phyloP scores from a whole-genome alignment of 192 early-diverging fungal species.

The Coemansia sp. region DNA sequence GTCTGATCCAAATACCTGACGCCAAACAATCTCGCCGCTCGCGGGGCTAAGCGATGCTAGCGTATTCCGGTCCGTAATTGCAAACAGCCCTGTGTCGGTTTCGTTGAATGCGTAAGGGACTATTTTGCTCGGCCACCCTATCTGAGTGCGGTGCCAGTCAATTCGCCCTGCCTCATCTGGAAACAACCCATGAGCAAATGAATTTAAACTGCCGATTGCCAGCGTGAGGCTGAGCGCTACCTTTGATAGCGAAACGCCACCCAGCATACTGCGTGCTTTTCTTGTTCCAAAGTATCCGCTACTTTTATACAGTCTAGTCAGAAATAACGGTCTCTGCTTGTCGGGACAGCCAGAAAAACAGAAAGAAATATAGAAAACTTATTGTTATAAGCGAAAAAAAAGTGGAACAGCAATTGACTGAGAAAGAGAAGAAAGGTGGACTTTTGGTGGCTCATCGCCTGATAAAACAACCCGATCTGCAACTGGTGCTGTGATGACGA shows the following conservation, averaged over 20 bases:
- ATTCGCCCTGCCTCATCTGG: constrained; percentile 51
- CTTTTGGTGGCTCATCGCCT: too few relatives aligned
- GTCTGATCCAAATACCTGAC: constrained; percentile 62
- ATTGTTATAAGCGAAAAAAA: neutral
- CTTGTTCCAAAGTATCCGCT: neutral
- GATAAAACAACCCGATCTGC: neutral
- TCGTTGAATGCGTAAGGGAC: constrained; percentile 25
- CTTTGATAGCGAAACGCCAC: constrained; percentile 11
- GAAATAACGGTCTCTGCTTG: neutral
- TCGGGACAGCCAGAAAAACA: neutral
- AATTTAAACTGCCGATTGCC: constrained; percentile 15
- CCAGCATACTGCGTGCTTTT: constrained; percentile 10
- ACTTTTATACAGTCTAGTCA: too few relatives aligned
- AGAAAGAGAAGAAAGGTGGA: neutral
- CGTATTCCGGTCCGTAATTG: constrained; percentile 72
- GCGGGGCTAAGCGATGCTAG: constrained; percentile 65
- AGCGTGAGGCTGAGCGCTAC: constrained; percentile 16
- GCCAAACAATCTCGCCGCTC: constrained; percentile 74
- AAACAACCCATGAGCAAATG: constrained; percentile 28
- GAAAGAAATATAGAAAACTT: neutral
- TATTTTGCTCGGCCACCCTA: constrained; percentile 32
- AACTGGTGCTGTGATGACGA: neutral
- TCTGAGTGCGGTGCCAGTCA: constrained; percentile 48
- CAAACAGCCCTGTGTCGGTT: constrained; percentile 41
- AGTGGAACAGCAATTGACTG: too few relatives aligned